Base-by-base conservation (phyloP, 2,329 filamentous ascomycete genomes). In the Dryadomyces quercus-mongolicae region DNA sequence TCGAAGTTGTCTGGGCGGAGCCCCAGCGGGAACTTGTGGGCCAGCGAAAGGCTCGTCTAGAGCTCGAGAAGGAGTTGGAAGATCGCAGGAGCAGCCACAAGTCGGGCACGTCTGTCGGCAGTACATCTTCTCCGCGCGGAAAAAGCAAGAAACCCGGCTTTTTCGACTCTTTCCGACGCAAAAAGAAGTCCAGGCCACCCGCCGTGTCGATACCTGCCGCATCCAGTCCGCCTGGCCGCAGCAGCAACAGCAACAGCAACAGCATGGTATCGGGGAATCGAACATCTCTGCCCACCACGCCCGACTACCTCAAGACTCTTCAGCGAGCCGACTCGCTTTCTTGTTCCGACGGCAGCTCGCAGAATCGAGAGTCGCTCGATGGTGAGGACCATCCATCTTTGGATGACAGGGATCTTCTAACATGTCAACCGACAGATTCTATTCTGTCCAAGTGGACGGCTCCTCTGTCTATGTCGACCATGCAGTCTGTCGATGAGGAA, bases 1-100 rank as follows among this genome's bases (percentile, higher is more conserved):
- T 79, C 62, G 77, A 81, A 62, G 74, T 81, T 36, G 67, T 78
- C 49, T 82, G 78, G 78, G 76, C 76, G 4, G 78, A 81, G 55
- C 75, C 74, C 21, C 68, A 75, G 51, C 67, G 70, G 55, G 75
- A 81, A 65, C 69, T 72, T 9, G 71, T 80, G 16, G 75, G 77
- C 2, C 74, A 81, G 62, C 70, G 73, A 54, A 72, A 73, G 16
- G 70, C 73, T 1, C 73, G 71, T 49, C 80, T 78, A 60, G 72
- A 73, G 57, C 61, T 63, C 49, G 70, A 71, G 56, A 67, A 64
- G 21, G 66, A 64, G 49, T 55, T 60, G 20, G 63, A 66, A 5
- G 62, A 60, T 16, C 58, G 56, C 43, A 64, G 62, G 16, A 64
- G 64, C 40, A 61, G 63, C 12, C 58, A 60, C 21, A 63, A 66